Conservation (phyloP, 2,329 filamentous ascomycete genomes). For the Clarireedia paspali region DNA sequence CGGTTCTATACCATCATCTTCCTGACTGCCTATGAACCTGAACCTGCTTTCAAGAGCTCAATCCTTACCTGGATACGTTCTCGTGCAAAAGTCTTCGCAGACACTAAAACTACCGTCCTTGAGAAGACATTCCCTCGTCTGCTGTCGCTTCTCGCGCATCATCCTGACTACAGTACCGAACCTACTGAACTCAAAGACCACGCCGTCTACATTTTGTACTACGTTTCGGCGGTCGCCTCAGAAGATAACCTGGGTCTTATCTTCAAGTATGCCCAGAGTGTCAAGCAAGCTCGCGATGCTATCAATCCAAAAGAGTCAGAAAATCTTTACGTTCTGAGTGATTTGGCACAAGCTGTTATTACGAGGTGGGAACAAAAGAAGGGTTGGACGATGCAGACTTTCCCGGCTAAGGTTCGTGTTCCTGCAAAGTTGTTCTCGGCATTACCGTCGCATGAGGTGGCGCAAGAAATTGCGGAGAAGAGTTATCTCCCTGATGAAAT, state of each 20-base stretch:
- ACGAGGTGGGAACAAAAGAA: conserved; percentile 80
- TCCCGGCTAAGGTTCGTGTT: conserved; percentile 71
- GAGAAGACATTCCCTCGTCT: conserved; percentile 77
- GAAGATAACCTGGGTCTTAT: conserved; percentile 84
- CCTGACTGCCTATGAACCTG: conserved; percentile 84
- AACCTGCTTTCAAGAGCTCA: conserved; percentile 60
- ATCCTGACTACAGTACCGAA: conserved; percentile 73
- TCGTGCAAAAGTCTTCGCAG: conserved; percentile 58
- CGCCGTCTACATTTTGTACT: conserved; percentile 83
- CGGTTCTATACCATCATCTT: conserved; percentile 90
- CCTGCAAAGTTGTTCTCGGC: conserved; percentile 71
- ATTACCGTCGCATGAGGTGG: conserved; percentile 67
- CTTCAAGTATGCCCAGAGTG: conserved; percentile 83
- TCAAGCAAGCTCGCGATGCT: conserved; percentile 83
- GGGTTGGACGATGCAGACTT: conserved; percentile 79
- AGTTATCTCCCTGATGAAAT: conserved; percentile 70
- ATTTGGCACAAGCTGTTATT: conserved; percentile 76
- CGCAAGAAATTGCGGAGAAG: conserved; percentile 80
- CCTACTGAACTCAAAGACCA: conserved; percentile 70
- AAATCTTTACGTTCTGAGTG: conserved; percentile 77
- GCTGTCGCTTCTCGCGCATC: conserved; percentile 82
- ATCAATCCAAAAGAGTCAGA: conserved; percentile 61
- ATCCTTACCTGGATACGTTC: conserved; percentile 87
- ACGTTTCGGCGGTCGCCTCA: conserved; percentile 72
- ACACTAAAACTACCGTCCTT: conserved; percentile 56